phyloP scores from a whole-genome alignment of 2,329 filamentous ascomycete species.

The Aspergillus nomiae region DNA sequence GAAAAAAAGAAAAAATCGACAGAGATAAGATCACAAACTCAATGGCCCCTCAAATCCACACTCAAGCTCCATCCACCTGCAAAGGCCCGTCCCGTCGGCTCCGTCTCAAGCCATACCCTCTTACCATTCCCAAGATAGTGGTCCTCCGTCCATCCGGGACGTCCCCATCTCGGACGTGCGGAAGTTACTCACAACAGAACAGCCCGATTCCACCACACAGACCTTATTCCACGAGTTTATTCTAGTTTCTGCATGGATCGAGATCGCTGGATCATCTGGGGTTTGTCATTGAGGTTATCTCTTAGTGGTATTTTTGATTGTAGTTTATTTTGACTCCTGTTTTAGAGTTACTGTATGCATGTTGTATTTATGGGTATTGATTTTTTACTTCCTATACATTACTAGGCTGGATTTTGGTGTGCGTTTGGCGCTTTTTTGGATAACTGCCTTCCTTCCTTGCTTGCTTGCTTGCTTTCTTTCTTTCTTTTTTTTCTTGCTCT shows the following conservation, averaged over 20 bases:
- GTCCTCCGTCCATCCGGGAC: conserved; percentile 11
- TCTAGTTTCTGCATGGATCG: conserved; percentile 7
- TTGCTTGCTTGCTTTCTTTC: no score
- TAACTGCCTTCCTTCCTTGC: no score
- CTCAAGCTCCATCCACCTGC: neutral
- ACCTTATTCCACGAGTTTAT: conserved; percentile 9
- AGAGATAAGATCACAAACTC: neutral
- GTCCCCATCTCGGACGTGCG: conserved; percentile 22
- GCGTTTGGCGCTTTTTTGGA: neutral
- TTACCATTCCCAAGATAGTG: neutral
- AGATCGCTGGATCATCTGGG: conserved; percentile 6
- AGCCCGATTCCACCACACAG: neutral
- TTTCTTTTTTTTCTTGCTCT: neutral
- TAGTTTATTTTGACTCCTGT: conserved; percentile 23
- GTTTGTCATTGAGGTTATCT: conserved; percentile 7
- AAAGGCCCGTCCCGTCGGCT: conserved; percentile 14
- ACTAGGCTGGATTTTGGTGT: neutral
- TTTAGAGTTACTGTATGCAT: conserved; percentile 5
- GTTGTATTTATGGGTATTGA: conserved; percentile 5
- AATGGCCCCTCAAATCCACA: neutral
- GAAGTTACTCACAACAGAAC: conserved; percentile 16
- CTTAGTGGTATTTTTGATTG: conserved; percentile 8
- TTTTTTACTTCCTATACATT: neutral
- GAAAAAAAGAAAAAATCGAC: neutral
- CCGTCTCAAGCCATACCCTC: neutral